Evolutionary conservation across 495 filamentous ascomycete genomes (phyloP), one percentile per base, ranked within the genome.

Genomic region (Trichoderma orchidacearum): DNA sequence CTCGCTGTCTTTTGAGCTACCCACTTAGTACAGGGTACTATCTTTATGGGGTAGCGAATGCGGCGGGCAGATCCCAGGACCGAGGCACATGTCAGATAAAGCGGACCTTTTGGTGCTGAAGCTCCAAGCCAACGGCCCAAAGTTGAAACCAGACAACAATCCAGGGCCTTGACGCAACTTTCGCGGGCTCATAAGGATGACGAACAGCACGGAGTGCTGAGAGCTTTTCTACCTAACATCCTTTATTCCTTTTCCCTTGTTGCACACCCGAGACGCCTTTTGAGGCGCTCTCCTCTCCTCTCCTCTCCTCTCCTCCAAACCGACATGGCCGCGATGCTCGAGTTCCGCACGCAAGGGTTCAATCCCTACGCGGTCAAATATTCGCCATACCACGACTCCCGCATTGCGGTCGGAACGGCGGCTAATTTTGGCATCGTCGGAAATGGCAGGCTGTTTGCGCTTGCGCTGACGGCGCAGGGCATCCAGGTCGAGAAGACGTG

Each of bases 341-440:
- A 95, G 70, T 96, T 84, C 72, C 86, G 86, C 61, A 97, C 93
- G 23, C 79, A 87, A 61, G 92, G 91, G 69, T 96, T 82, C 80
- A 93, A 96, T 69, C 92, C 90, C 61, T 94, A 90, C 70, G 85
- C 86, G 61, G 88, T 95, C 63, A 95, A 96, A 70, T 98, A 96
- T 77, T 96, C 92, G 21, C 90, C 93, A 32, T 98, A 96, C 77
- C 93, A 92, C 76, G 92, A 96, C 73, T 90, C 86, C 53, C 85
- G 90, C 31, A 79, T 98, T 25, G 94, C 93, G 51, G 87, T 94
- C 59, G 85, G 87, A 27, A 80, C 87, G 5, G 82, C 89, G 7
- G 82, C 90, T 41, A 96, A 98, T 73, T 98, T 90, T 67, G 93
- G 94, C 21, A 87, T 98, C 23, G 94, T 97, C 5, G 93, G 93